Base-by-base conservation (phyloP, 73 alveolate genomes). In the Loxodes magnus region DNA sequence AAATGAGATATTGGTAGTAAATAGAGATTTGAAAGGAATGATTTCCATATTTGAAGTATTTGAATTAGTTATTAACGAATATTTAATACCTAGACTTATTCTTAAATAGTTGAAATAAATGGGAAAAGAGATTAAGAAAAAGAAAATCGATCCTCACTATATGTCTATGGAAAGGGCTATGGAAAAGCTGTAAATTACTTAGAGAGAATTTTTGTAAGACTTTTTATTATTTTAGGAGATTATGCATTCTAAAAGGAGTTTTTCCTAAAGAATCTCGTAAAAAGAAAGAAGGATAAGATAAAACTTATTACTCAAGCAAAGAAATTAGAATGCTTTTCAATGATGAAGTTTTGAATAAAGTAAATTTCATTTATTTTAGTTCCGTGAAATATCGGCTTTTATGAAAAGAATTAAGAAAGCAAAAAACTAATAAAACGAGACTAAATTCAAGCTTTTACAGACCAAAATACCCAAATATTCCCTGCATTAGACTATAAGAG, bases 191-290 rank as follows among this genome's bases (percentile, higher is more conserved):
- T 77, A 82, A 69, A 58, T 82, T 41, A 78, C 65, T 56, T 75
- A 82, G 9, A 75, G 79, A 56, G 94, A 87, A 43, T 91, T 87
- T 74, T 75, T n/a, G n/a, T n/a, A n/a, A n/a, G n/a, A n/a, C n/a
- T n/a, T n/a, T n/a, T n/a, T n/a, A n/a, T n/a, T n/a, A n/a, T n/a
- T n/a, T n/a, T n/a, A n/a, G 97, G 67, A 53, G 96, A 25, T 79
- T 92, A 30, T 93, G 99, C 71, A 93, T 93, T 57, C 64, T 93
- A 62, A 90, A 93, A 74, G 99, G 99, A 2, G 75, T 95, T 43
- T 95, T 87, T 57, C 99, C 99, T 25, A 71, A 97, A 58, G 99
- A 95, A 33, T 99, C 99, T 24, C 90, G 81, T 82, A 83, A 83
- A 82, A 87, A 88, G 87, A 79, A 89, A 57, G 87, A 94, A 62